These are phyloP conservation scores for Tetrahymena malaccensis DNA, from an alignment of 73 alveolate genomes.

Conservation along the genomic window DNA sequence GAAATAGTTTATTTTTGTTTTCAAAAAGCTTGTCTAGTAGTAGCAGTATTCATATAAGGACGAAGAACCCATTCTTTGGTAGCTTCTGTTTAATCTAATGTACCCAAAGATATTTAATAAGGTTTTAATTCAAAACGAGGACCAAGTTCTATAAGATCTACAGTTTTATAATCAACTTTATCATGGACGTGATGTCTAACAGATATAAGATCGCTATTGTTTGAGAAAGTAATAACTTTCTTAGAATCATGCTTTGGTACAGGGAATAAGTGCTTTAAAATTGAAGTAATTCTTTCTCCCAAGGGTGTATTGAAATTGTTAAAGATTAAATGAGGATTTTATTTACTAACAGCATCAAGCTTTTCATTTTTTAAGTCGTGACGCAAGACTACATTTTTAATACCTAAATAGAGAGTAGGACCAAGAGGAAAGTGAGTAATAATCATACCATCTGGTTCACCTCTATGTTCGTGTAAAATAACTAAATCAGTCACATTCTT, in stretches of 20 bases:
- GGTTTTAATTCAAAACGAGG: conserved; percentile 98
- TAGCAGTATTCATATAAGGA: conserved; percentile 96
- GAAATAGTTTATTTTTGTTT: neutral
- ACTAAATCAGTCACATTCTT: conserved; percentile 83
- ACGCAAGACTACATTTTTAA: conserved; percentile 93
- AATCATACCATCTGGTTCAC: conserved; percentile 99
- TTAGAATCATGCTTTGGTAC: conserved; percentile 95
- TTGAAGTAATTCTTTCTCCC: conserved; percentile 94
- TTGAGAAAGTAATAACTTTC: conserved; percentile 90
- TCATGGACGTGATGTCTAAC: conserved; percentile 87
- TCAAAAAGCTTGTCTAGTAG: conserved; percentile 75
- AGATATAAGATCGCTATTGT: conserved; percentile 51
- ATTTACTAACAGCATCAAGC: conserved; percentile 91
- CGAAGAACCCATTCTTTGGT: conserved; percentile 92
- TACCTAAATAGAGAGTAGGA: conserved; percentile 98
- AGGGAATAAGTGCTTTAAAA: conserved; percentile 96
- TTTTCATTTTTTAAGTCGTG: conserved; percentile 90
- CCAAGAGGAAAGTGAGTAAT: conserved; percentile 98
- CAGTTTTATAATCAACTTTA: conserved; percentile 78
- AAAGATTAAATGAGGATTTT: conserved; percentile 94
- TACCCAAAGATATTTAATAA: conserved; percentile 90
- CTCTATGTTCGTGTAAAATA: conserved; percentile 98
- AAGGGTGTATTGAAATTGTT: conserved; percentile 83
- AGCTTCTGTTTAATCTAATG: conserved; percentile 95
- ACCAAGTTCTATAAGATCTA: conserved; percentile 92